Conservation (phyloP, 1,284 basidiomycete genomes). For the Rhizoctonia solani region DNA sequence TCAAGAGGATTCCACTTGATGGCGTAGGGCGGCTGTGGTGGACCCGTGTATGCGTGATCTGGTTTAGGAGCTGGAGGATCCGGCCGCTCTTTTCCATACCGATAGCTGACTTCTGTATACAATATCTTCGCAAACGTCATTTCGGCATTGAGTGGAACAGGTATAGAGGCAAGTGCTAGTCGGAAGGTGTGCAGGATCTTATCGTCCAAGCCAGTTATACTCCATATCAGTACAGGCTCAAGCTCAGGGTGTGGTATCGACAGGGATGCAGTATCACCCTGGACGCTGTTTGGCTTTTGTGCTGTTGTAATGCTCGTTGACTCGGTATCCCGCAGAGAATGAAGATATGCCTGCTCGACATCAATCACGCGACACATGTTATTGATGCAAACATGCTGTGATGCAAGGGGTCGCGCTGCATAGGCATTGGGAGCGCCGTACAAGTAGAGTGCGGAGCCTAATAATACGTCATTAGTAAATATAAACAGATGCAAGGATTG, state of each 20-base stretch:
- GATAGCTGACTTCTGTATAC: background rate
- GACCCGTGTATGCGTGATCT: background rate
- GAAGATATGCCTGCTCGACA: background rate
- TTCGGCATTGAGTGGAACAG: background rate
- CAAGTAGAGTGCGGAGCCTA: background rate
- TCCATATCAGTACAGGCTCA: slow-evolving; percentile 16
- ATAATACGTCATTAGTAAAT: background rate
- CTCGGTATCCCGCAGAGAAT: background rate
- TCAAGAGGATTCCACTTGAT: background rate
- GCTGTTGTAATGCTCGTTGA: background rate
- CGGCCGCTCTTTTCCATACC: background rate
- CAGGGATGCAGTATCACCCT: background rate
- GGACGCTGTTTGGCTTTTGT: background rate
- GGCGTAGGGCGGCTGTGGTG: background rate
- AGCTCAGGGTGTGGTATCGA: background rate
- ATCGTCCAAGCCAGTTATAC: slow-evolving; percentile 15
- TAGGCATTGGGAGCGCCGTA: slow-evolving; percentile 8
- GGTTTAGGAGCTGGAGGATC: background rate
- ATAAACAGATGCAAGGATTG: background rate
- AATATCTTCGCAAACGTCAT: slow-evolving; percentile 11
- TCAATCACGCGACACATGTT: slow-evolving; percentile 3
- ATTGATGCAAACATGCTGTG: slow-evolving; percentile 13
- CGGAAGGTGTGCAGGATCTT: background rate
- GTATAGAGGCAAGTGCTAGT: background rate
- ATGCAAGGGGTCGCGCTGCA: background rate